phyloP scores from a whole-genome alignment of 2,329 filamentous ascomycete genomes.

The Chaetomium globosum region DNA sequence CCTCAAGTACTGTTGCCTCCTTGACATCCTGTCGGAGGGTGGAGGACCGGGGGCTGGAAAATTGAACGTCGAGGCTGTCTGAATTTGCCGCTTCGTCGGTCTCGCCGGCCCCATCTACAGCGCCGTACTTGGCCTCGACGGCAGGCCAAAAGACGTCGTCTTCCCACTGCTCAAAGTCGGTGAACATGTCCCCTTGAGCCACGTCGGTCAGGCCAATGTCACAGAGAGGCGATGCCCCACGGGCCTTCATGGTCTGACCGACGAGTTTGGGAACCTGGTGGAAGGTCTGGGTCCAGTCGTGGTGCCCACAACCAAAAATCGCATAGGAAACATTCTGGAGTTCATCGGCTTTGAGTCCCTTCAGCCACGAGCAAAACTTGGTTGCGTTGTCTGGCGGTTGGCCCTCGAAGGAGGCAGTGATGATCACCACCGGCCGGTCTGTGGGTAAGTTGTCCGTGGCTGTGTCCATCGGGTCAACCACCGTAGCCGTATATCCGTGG shows the following conservation, averaged over 20 bases:
- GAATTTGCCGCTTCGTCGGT: constrained; percentile 39
- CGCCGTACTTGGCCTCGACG: constrained; percentile 50
- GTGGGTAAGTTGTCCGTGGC: constrained; percentile 63
- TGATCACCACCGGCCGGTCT: constrained; percentile 64
- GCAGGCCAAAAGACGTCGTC: constrained; percentile 57
- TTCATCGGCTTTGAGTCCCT: constrained; percentile 53
- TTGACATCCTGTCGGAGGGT: constrained; percentile 65
- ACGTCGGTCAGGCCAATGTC: constrained; percentile 62
- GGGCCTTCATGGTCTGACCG: constrained; percentile 55
- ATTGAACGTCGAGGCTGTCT: constrained; percentile 49
- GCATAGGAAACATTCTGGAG: constrained; percentile 64
- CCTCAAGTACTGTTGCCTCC: constrained; percentile 61
- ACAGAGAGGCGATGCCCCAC: constrained; percentile 52
- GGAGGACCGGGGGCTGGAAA: constrained; percentile 58
- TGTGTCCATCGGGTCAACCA: constrained; percentile 61
- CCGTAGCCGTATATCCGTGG: constrained; percentile 62
- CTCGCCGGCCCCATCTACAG: constrained; percentile 27
- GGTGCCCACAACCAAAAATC: constrained; percentile 68
- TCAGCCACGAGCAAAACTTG: constrained; percentile 69
- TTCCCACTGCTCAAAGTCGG: constrained; percentile 68
- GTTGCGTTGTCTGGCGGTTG: constrained; percentile 72
- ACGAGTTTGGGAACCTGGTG: constrained; percentile 67
- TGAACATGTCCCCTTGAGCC: constrained; percentile 66
- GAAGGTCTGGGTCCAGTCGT: constrained; percentile 63
- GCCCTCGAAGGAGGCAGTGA: constrained; percentile 74